Percentiles rank a stretch among this genome's conserved stretches.
Conservation (phyloP, 306 rosid genomes). For the Amphicarpaea edgeworthii region DNA sequence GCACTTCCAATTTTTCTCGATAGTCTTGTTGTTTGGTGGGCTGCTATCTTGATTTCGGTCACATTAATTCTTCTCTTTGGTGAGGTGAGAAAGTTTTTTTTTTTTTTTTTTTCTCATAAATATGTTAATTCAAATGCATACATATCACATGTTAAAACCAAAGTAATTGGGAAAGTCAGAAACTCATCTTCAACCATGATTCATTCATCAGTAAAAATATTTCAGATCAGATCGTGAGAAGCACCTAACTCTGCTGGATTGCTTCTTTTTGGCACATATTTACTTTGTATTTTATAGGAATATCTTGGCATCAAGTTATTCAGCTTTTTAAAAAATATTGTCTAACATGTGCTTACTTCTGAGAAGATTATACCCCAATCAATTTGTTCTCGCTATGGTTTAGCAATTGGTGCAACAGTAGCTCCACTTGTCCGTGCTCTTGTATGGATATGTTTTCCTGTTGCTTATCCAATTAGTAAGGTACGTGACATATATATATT, state of each 20-base stretch:
- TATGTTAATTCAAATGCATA: neutral
- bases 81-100: conserved; percentile 65
- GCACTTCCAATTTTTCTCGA: conserved; percentile 94
- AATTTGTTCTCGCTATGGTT: conserved; percentile 87
- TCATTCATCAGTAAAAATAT: neutral
- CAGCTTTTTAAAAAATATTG: neutral
- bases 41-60: conserved; percentile 83
- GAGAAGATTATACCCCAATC: conserved; percentile 92
- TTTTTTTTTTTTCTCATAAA: neutral
- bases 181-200: neutral
- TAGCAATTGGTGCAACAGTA: conserved; percentile 84
- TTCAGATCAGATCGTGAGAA: neutral
- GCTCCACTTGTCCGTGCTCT: conserved; percentile 89
- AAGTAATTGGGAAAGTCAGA: neutral
- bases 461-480: conserved; percentile 97
- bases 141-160: neutral
- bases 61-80: conserved; percentile 95
- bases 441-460: conserved; percentile 84
- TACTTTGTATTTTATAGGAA: neutral
- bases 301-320: neutral
- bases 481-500: conserved; percentile 48
- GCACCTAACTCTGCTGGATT: neutral
- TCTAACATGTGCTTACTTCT: conserved; percentile 45
- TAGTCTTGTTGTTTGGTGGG: conserved; percentile 71
- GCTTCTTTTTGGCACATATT: neutral